Evolutionary conservation across 257 asterid species (phyloP).

Genomic region (Phtheirospermum japonicum): DNA sequence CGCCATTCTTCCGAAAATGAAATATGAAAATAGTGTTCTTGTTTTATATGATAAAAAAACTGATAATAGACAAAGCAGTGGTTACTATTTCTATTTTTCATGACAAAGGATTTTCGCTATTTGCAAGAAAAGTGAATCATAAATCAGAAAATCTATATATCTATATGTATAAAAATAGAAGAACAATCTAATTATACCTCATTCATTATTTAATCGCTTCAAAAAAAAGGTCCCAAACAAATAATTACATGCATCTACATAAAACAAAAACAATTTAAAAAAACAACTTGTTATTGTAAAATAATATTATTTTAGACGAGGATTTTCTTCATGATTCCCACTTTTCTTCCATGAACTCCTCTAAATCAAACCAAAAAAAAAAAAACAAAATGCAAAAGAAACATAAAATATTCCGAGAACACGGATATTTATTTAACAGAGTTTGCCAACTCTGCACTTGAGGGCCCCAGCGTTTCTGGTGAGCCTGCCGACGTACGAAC

Average conservation of each 20-base stretch:
- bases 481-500: slow-evolving; percentile 48
- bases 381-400: not conserved
- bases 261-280: no score
- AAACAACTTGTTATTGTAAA: slow-evolving; percentile 11
- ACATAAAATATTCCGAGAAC: not conserved
- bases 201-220: not conserved
- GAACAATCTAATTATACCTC: no score
- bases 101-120: no score
- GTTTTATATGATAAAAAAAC: no score
- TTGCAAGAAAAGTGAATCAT: no score
- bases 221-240: not conserved
- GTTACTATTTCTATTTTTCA: no score
- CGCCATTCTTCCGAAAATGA: no score
- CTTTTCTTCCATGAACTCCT: not conserved
- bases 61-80: no score
- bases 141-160: no score
- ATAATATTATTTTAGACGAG: not conserved
- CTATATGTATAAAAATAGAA: no score
- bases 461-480: slow-evolving; percentile 50
- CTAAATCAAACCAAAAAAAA: not conserved
- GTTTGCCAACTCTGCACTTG: slow-evolving; percentile 34
- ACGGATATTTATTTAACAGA: slow-evolving; percentile 26
- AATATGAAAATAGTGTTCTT: no score
- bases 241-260: slow-evolving; percentile 4
- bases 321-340: not conserved